A percentile compares a stretch with the other conserved stretches of the same genome.
Conservation (phyloP, 2,329 filamentous ascomycete species). For the Pezicula neosporulosa region DNA sequence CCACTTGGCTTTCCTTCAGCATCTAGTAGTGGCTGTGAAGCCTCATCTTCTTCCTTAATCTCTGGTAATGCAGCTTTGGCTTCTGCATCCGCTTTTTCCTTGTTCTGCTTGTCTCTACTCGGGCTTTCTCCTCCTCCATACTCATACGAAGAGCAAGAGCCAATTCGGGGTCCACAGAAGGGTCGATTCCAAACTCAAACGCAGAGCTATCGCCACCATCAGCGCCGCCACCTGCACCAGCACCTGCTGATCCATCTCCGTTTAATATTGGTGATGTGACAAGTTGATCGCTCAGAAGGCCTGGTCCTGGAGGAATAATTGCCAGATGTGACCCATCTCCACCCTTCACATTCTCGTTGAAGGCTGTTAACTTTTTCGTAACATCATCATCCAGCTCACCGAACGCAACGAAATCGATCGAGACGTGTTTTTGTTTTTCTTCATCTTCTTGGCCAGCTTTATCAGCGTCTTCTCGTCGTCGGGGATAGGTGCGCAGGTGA, state of each 20-base stretch:
- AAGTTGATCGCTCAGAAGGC: constrained; percentile 88
- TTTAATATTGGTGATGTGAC: constrained; percentile 86
- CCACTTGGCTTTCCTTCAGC: constrained; percentile 63
- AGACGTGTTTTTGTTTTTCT: constrained; percentile 95
- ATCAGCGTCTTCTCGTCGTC: constrained; percentile 88
- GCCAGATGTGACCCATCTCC: constrained; percentile 89
- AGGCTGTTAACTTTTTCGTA: constrained; percentile 87
- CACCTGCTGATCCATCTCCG: constrained; percentile 66
- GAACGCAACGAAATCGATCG: constrained; percentile 92
- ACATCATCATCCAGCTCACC: constrained; percentile 89
- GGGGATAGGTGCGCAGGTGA: constrained; percentile 87
- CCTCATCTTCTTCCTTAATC: constrained; percentile 77
- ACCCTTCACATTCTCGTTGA: constrained; percentile 90
- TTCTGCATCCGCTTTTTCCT: constrained; percentile 67
- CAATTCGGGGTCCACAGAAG: constrained; percentile 86
- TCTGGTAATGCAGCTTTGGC: constrained; percentile 75
- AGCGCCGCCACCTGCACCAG: constrained; percentile 46
- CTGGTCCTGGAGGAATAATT: constrained; percentile 84
- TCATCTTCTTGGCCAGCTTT: constrained; percentile 95
- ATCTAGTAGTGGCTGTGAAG: constrained; percentile 58
- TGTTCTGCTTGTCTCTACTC: constrained; percentile 87
- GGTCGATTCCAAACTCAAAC: constrained; percentile 89
- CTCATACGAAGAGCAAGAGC: constrained; percentile 94
- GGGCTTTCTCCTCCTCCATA: constrained; percentile 95
- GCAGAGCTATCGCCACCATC: constrained; percentile 55